Conservation (phyloP, 2,329 filamentous ascomycete genomes). For the Aspergillus sp. region DNA sequence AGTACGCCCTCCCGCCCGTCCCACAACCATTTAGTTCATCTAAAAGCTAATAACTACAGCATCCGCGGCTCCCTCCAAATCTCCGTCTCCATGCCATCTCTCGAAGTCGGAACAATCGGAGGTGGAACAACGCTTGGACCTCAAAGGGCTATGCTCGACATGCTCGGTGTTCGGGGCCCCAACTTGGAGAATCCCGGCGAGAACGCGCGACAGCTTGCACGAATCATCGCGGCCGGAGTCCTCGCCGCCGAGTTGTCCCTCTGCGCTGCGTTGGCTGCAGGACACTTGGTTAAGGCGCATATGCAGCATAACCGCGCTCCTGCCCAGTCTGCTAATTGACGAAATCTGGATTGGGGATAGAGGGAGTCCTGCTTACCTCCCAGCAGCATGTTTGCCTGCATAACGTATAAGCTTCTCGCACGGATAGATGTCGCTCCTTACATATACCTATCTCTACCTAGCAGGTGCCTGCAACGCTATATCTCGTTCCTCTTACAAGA, state of each 20-base stretch:
- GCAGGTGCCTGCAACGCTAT: too few species aligned
- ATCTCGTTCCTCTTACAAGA: too few species aligned
- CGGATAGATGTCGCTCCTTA: too few species aligned
- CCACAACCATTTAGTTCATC: not conserved
- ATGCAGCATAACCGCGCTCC: constrained; percentile 92
- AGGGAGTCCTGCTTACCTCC: too few species aligned
- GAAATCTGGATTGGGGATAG: not conserved
- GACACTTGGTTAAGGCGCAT: constrained; percentile 88
- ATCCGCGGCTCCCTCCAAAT: constrained; percentile 90
- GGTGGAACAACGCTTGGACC: constrained; percentile 96
- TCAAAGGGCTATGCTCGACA: constrained; percentile 93
- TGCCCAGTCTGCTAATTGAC: not conserved
- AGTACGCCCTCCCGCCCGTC: constrained; percentile 66
- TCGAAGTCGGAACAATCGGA: constrained; percentile 96
- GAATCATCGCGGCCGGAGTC: constrained; percentile 83
- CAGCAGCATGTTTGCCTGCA: too few species aligned
- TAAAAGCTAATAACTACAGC: constrained; percentile 51
- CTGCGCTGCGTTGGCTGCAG: constrained; percentile 88
- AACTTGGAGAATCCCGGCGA: constrained; percentile 90
- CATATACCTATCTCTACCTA: too few species aligned
- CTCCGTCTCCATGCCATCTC: constrained; percentile 95
- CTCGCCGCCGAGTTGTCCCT: constrained; percentile 91
- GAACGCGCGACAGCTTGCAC: constrained; percentile 85
- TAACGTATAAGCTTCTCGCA: too few species aligned
- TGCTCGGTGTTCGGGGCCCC: constrained; percentile 91